Evolutionary conservation across 805 yeast genomes (phyloP).

Genomic region (Blastobotrys chiropterorum): DNA sequence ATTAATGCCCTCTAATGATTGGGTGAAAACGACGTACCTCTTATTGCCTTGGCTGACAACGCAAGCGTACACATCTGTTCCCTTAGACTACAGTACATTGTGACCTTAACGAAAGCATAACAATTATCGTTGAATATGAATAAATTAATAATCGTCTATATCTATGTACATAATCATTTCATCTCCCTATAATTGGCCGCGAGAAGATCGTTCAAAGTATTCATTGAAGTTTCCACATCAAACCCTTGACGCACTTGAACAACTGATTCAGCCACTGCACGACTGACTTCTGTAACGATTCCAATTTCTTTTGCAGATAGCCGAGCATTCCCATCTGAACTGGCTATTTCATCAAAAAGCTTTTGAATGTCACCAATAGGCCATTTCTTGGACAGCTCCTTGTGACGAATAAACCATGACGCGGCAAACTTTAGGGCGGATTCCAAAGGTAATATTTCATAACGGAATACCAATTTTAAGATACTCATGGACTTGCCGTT

Average conservation of each 20-base stretch:
- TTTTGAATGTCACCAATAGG: slow-evolving; percentile 13
- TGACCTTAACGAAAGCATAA: too few relatives aligned
- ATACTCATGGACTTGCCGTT: slow-evolving; percentile 12
- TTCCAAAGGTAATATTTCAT: slow-evolving; percentile 17
- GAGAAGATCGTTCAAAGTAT: slow-evolving; percentile 4
- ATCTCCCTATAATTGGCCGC: not conserved
- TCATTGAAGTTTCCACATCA: slow-evolving; percentile 16
- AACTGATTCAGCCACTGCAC: slow-evolving; percentile 13
- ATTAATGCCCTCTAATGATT: too few relatives aligned
- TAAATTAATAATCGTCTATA: too few relatives aligned
- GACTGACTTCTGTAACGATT: slow-evolving; percentile 15
- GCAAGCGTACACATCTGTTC: too few relatives aligned
- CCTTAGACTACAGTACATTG: too few relatives aligned
- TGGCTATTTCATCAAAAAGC: slow-evolving; percentile 15
- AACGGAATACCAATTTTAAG: slow-evolving; percentile 12
- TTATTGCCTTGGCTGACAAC: too few relatives aligned
- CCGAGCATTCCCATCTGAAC: slow-evolving; percentile 8
- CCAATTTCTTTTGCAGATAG: slow-evolving; percentile 10
- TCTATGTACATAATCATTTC: too few relatives aligned
- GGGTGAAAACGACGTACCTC: too few relatives aligned
- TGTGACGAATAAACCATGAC: slow-evolving; percentile 15
- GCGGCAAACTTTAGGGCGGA: slow-evolving; percentile 10
- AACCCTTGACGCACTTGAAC: slow-evolving; percentile 12
- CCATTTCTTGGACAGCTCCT: slow-evolving; percentile 13
- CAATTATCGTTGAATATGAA: too few relatives aligned